A percentile compares a stretch with the other conserved stretches of the same genome.
These are phyloP conservation scores for Leptomonas seymouri DNA, from an alignment of 208 protist genomes.

Conservation along the genomic window DNA sequence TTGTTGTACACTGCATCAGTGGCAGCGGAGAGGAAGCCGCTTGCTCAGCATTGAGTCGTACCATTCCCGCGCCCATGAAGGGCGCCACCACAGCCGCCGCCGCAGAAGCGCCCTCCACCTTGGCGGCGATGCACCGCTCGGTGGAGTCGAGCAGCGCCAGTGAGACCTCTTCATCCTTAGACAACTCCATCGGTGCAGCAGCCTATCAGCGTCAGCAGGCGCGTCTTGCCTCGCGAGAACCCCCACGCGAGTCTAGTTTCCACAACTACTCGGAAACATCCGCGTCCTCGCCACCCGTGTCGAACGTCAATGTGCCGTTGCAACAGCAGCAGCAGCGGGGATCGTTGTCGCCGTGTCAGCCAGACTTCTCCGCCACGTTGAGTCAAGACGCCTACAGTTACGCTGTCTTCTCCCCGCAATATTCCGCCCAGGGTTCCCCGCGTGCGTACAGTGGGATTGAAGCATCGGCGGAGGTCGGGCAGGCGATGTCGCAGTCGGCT, in stretches of 20 bases:
- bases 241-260: conserved; percentile 30
- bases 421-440: conserved; percentile 21
- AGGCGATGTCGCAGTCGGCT: conserved; percentile 7
- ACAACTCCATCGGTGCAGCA: not conserved
- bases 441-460: not conserved
- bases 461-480: conserved; percentile 13
- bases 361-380: conserved; percentile 3
- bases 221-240: not conserved
- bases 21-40: not conserved
- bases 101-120: not conserved
- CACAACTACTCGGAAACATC: conserved; percentile 26
- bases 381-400: conserved; percentile 32
- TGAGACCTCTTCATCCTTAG: conserved; percentile 17
- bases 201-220: conserved; percentile 4
- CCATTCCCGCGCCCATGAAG: not conserved
- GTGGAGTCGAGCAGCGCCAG: conserved; percentile 5
- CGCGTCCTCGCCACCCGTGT: conserved; percentile 2
- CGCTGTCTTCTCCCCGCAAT: conserved; percentile 24
- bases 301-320: conserved; percentile 2
- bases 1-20: conserved; percentile 7
- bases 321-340: not conserved
- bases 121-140: not conserved
- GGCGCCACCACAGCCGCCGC: not conserved
- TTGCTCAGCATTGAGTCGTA: not conserved
- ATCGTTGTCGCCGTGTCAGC: conserved; percentile 1